phyloP scores from a whole-genome alignment of 2,329 filamentous ascomycete species.

The Stagonosporopsis tanaceti region DNA sequence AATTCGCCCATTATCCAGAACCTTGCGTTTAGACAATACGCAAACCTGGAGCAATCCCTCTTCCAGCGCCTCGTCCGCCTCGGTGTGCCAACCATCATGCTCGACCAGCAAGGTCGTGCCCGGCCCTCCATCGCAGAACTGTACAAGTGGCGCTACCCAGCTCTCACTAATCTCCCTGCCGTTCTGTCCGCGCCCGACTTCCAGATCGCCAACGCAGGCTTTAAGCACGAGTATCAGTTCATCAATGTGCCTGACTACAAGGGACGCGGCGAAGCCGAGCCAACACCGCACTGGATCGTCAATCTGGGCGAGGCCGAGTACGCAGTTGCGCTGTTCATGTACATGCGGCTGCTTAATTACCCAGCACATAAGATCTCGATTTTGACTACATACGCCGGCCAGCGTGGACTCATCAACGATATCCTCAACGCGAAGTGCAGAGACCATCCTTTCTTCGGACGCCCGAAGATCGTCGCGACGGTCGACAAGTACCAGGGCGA shows the following conservation, averaged over 20 bases:
- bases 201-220: constrained; percentile 83
- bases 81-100: constrained; percentile 86
- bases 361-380: constrained; percentile 85
- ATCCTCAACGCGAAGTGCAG: constrained; percentile 85
- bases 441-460: constrained; percentile 82
- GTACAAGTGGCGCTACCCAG: constrained; percentile 91
- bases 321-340: constrained; percentile 92
- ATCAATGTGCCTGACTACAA: constrained; percentile 96
- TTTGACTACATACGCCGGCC: constrained; percentile 91
- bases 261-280: constrained; percentile 85
- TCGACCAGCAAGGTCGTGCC: constrained; percentile 93
- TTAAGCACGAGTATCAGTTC: constrained; percentile 95
- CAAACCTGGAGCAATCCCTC: constrained; percentile 93
- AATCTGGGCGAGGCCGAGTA: constrained; percentile 98
- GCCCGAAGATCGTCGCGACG: constrained; percentile 89
- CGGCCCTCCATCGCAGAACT: constrained; percentile 85
- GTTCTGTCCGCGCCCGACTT: constrained; percentile 77
- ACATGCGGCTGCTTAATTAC: constrained; percentile 96
- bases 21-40: constrained; percentile 90
- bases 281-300: constrained; percentile 92
- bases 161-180: constrained; percentile 78
- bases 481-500: constrained; percentile 99
- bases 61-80: constrained; percentile 91
- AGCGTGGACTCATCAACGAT: constrained; percentile 86
- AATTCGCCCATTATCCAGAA: constrained; percentile 97